A percentile compares a stretch with the other conserved stretches of the same genome.
Conservation (phyloP, 768 basidiomycete species). For the Mycena kentingensis region DNA sequence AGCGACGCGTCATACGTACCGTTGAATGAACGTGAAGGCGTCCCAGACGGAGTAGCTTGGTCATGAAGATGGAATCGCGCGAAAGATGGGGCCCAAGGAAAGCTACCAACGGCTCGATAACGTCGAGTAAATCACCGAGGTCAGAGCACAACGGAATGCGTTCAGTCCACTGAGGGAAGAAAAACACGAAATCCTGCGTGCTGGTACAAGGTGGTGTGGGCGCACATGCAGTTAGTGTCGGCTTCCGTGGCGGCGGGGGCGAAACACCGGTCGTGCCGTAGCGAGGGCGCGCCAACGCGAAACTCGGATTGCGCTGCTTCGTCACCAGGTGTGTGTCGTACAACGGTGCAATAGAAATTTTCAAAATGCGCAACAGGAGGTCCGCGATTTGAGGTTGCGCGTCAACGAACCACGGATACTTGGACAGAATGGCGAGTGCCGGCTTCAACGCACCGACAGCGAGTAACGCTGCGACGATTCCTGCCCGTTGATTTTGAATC, state of each 20-base stretch:
- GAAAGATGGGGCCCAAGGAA: conserved; percentile 82
- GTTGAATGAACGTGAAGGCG: conserved; percentile 61
- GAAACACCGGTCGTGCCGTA: conserved; percentile 61
- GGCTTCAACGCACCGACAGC: conserved; percentile 82
- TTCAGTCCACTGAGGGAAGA: conserved; percentile 84
- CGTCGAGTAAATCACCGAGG: conserved; percentile 69
- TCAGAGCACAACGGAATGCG: conserved; percentile 65
- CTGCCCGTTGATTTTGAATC: conserved; percentile 72
- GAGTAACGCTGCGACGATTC: conserved; percentile 77
- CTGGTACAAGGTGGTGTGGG: conserved; percentile 81
- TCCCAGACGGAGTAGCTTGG: conserved; percentile 80
- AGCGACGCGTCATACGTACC: conserved; percentile 38
- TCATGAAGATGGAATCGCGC: conserved; percentile 74
- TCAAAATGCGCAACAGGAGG: conserved; percentile 75
- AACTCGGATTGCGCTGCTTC: conserved; percentile 65
- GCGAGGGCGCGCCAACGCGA: conserved; percentile 62
- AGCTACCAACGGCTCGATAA: conserved; percentile 77
- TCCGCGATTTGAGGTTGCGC: conserved; percentile 84
- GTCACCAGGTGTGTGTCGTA: conserved; percentile 56
- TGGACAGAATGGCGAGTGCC: conserved; percentile 74
- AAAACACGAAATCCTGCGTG: conserved; percentile 81
- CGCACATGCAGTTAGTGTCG: conserved; percentile 70
- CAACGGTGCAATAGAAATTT: conserved; percentile 66
- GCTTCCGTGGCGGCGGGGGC: conserved; percentile 57
- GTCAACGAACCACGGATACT: conserved; percentile 84